Evolutionary conservation across 2,329 filamentous ascomycete species (phyloP).

Genomic region (Annulohypoxylon truncatum): DNA sequence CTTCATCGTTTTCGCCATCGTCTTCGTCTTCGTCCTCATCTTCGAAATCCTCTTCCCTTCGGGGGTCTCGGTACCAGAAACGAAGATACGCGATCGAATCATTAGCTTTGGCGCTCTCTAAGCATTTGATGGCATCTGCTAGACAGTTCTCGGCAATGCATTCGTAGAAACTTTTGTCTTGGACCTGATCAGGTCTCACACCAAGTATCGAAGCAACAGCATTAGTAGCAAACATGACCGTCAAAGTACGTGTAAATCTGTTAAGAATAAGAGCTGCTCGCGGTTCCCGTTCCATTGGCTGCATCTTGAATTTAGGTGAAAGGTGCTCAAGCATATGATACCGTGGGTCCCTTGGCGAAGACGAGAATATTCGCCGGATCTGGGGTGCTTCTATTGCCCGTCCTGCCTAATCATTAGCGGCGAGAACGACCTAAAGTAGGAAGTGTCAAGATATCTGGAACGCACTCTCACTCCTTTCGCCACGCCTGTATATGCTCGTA

Average conservation of each 20-base stretch:
- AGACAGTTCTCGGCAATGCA: constrained; percentile 84
- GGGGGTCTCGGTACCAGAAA: constrained; percentile 84
- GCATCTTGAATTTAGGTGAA: constrained; percentile 80
- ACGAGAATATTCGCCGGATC: constrained; percentile 82
- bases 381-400: constrained; percentile 81
- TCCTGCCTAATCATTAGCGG: constrained; percentile 60
- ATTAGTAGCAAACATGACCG: constrained; percentile 87
- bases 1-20: constrained; percentile 58
- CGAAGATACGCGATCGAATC: constrained; percentile 91
- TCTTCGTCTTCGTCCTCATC: constrained; percentile 56
- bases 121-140: constrained; percentile 78
- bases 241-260: constrained; percentile 83
- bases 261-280: constrained; percentile 88
- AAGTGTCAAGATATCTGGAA: constrained; percentile 39
- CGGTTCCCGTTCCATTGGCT: constrained; percentile 76
- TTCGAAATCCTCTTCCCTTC: constrained; percentile 64
- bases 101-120: constrained; percentile 89
- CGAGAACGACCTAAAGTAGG: constrained; percentile 14
- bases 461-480: constrained; percentile 79
- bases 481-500: constrained; percentile 79
- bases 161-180: constrained; percentile 86
- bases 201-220: constrained; percentile 81
- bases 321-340: constrained; percentile 92
- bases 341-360: constrained; percentile 82
- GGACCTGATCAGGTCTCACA: constrained; percentile 74